Percentiles rank a stretch among this genome's conserved stretches.
Evolutionary conservation across 805 yeast species (phyloP).

Genomic region (Priceomyces carsonii): DNA sequence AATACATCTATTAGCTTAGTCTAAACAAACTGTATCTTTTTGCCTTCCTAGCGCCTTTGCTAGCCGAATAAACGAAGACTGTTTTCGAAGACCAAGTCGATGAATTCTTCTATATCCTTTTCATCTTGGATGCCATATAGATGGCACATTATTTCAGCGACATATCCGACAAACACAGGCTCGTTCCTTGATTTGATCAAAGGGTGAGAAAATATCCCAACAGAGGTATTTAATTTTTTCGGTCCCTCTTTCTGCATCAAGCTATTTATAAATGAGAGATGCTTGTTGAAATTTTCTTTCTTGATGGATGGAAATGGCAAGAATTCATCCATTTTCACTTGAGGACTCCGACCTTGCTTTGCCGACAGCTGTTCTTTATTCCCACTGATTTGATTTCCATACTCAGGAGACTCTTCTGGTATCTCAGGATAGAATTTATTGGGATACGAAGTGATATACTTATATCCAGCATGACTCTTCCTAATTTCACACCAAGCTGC

Average conservation of each 20-base stretch:
- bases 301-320: slow-evolving; percentile 67
- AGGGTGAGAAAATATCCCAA: slow-evolving; percentile 38
- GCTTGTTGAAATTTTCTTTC: slow-evolving; percentile 56
- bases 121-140: slow-evolving; percentile 29
- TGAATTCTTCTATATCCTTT: slow-evolving; percentile 28
- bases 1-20: too few relatives aligned
- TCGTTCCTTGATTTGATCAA: slow-evolving; percentile 86
- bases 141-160: slow-evolving; percentile 54
- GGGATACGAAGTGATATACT: slow-evolving; percentile 56
- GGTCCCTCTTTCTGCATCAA: slow-evolving; percentile 10
- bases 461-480: slow-evolving; percentile 74
- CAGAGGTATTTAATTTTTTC: slow-evolving; percentile 9
- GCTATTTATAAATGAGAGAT: slow-evolving; percentile 15
- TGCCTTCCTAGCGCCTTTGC: too few relatives aligned
- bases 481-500: slow-evolving; percentile 98
- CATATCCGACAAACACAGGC: slow-evolving; percentile 82
- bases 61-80: slow-evolving; percentile 32
- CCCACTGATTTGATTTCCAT: slow-evolving; percentile 10
- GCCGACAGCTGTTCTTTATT: slow-evolving; percentile 15
- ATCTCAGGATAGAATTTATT: slow-evolving; percentile 53
- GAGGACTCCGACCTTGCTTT: slow-evolving; percentile 13
- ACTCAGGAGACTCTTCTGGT: slow-evolving; percentile 5
- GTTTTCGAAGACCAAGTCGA: slow-evolving; percentile 37
- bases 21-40: slow-evolving; percentile 1
- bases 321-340: slow-evolving; percentile 44